Base-by-base conservation (phyloP, 306 rosid species). In the Trifolium subterraneum region DNA sequence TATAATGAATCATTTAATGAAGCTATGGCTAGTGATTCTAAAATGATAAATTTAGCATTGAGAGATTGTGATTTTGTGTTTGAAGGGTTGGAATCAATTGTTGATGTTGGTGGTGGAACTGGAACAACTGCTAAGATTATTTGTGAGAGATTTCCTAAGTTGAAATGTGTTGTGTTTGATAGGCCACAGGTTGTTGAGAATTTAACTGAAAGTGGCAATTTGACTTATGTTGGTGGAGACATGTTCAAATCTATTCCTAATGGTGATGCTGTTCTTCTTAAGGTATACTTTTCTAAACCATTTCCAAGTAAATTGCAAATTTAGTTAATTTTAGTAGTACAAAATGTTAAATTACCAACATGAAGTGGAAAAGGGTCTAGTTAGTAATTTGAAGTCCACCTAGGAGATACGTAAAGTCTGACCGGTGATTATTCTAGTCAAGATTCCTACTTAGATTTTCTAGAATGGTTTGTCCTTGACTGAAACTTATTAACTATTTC, bases 181-280 rank as follows among this genome's bases (percentile, higher is more conserved):
- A 42, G 22, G 5, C 73, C 60, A 8, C 8, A 48, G 6, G 73
- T 68, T 50, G 73, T 69, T 0, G 45, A 18, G 2, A 23, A 15
- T 19, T 29, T 69, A 27, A 5, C 19, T 4, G 73, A 31, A 50
- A 16, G 1, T 9, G 11, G 33, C 13, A 69, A 69, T 50, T 50
- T 69, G 73, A 50, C 47, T 1, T 69, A 27, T 69, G 62, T 69
- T 31, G 62, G 62, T 31, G 73, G 73, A 2, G 41, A 69, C 19
- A 69, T 69, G 62, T 69, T 69, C 16, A 3, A 0, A 31, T 69
- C 19, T 7, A 5, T 69, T 35, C 73, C 73, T 31, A 35, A 31
- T 3, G 73, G 62, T 10, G 73, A 69, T 48, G 62, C 62, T 0
- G 19, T 50, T 33, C n/a, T 69, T 1, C 73, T 69, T 12, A 69